Percentiles rank a stretch among this genome's conserved stretches.
Evolutionary conservation across 129 eudicot genomes (phyloP).

Genomic region (Sambucus nigra): DNA sequence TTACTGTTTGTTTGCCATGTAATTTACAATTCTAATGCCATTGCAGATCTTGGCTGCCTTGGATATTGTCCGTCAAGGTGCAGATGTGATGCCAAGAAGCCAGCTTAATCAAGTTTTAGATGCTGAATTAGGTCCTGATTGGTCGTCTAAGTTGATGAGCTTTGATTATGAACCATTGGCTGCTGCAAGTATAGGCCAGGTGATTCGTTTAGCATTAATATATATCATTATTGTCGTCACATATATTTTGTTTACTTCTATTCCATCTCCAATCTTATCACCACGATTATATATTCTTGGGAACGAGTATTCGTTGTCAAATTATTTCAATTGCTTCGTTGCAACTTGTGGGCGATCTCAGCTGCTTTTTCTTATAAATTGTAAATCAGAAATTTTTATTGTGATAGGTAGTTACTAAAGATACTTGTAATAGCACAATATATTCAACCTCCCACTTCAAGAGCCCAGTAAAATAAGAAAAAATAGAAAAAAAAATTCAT

Average conservation of each 20-base stretch:
- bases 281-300: not conserved
- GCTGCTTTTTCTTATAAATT: not conserved
- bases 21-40: slow-evolving; percentile 7
- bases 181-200: slow-evolving; percentile 99
- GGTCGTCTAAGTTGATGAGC: slow-evolving; percentile 80
- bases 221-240: not conserved
- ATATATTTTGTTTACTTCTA: not conserved
- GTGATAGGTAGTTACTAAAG: no score
- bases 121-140: slow-evolving; percentile 67
- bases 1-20: not conserved
- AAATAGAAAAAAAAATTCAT: no score
- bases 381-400: no score
- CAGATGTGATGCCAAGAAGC: slow-evolving; percentile 91
- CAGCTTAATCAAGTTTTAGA: slow-evolving; percentile 94
- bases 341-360: not conserved
- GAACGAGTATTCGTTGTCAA: not conserved
- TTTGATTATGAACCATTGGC: slow-evolving; percentile 96
- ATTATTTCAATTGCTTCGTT: not conserved
- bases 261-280: not conserved
- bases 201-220: slow-evolving; percentile 14
- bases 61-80: slow-evolving; percentile 99
- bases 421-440: no score
- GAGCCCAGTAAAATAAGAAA: no score
- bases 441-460: no score
- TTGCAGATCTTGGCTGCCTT: slow-evolving; percentile 87